Percentiles rank a stretch among this genome's conserved stretches.
These are phyloP conservation scores for Bruguiera gymnorhiza DNA, from an alignment of 345 rosid species.

Conservation along the genomic window DNA sequence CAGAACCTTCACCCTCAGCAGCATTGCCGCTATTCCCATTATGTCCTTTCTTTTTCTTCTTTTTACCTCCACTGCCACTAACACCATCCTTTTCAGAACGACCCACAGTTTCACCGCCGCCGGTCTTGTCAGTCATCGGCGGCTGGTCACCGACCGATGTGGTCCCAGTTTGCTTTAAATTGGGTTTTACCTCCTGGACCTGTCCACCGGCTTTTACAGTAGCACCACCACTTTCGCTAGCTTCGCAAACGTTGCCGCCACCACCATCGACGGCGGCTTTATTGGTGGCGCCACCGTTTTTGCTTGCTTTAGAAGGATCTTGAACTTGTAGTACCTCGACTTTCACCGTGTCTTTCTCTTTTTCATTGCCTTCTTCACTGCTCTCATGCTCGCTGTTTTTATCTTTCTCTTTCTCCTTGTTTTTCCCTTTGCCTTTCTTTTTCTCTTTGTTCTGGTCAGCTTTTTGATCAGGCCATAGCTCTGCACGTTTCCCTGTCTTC, in stretches of 20 bases:
- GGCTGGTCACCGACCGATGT: conserved; percentile 22
- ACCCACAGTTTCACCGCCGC: conserved; percentile 11
- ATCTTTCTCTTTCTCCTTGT: conserved; percentile 19
- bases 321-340: not conserved
- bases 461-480: conserved; percentile 40
- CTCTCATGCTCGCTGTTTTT: conserved; percentile 38
- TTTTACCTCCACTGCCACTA: conserved; percentile 40
- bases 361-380: conserved; percentile 22
- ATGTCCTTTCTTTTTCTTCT: conserved; percentile 70
- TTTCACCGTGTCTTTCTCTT: conserved; percentile 19
- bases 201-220: conserved; percentile 3
- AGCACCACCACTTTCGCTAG: conserved; percentile 10
- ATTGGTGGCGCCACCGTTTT: conserved; percentile 1
- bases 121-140: conserved; percentile 34
- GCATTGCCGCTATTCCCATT: conserved; percentile 20
- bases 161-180: conserved; percentile 22
- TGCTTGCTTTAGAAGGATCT: conserved; percentile 2
- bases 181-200: conserved; percentile 26
- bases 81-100: conserved; percentile 20
- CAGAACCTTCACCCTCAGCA: conserved; percentile 20
- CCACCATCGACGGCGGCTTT: not conserved
- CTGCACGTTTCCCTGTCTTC: conserved; percentile 29
- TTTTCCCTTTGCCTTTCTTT: conserved; percentile 20
- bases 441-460: conserved; percentile 33
- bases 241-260: not conserved